Base-by-base conservation (phyloP, 495 filamentous ascomycete genomes). In the Xylaria venustula region DNA sequence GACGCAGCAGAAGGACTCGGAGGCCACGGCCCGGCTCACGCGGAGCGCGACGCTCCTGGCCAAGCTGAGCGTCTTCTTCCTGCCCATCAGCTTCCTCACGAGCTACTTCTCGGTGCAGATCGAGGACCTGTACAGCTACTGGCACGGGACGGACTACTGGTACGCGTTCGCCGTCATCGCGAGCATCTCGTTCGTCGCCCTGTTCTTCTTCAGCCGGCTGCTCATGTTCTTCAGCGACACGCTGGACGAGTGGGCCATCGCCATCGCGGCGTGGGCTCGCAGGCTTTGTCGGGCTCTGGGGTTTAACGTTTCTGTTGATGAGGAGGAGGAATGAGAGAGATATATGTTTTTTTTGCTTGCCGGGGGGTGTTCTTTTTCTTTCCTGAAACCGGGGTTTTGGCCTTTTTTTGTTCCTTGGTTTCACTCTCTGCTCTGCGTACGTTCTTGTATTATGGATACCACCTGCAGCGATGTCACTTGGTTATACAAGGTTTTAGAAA, bases 81-180 rank as follows among this genome's bases (percentile, higher is more conserved):
- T 96, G 45, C 91, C 91, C 3, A 86, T 96, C 62, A 90, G 85
- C 62, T 78, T 96, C 36, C 87, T 94, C 83, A 92, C 89, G 11
- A 87, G 78, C n/a, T 95, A 93, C 75, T 96, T 94, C 67, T 88
- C 86, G 1, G 84, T 87, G 19, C 83, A 91, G 67, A 80, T 94
- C 45, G 66, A 73, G 22, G 85, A 85, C 12, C 70, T 88, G 8
- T 74, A 82, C 45, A 77, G 70, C 4, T 73, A 78, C 17, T 93
- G 89, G 72, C 84, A 79, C 0, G 68, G 77, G 22, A 79, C 67
- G 34, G 81, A 87, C 40, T 96, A 92, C 67, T 96, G 91, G 91
- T 78, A 81, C 19, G 74, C 78, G 34, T 93, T 92, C 68, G 86
- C 77, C 6, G 83, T 91, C 40, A 84, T 90, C 37, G 81, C 91